Conservation (phyloP, 306 rosid species). For the Sophora flavescens region DNA sequence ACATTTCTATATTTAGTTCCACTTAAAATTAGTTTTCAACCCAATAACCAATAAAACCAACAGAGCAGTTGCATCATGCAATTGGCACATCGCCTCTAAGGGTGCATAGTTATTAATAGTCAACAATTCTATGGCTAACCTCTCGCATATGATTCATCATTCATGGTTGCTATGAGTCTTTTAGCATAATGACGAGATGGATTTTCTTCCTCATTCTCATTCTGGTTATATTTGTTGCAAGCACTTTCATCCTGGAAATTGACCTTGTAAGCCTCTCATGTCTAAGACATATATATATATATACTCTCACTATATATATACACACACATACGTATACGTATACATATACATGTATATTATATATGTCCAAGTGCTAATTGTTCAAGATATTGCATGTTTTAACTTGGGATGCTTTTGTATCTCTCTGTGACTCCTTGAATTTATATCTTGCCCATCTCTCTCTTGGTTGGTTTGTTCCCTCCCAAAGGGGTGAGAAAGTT, state of each 20-base stretch:
- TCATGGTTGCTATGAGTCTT: constrained; percentile 36
- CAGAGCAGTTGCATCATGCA: constrained; percentile 35
- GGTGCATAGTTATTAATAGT: constrained; percentile 35
- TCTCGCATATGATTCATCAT: constrained; percentile 36
- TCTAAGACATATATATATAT: background rate
- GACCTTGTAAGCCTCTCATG: constrained; percentile 44
- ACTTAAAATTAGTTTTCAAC: constrained; percentile 26
- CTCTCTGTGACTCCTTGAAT: background rate
- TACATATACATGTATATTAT: background rate
- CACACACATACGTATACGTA: no score
- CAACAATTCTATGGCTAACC: constrained; percentile 41
- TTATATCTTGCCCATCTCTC: background rate
- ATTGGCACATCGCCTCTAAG: background rate
- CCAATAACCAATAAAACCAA: background rate
- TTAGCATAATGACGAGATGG: constrained; percentile 50
- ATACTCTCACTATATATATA: no score
- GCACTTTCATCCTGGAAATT: constrained; percentile 38
- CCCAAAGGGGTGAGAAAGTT: background rate
- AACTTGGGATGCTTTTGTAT: constrained; percentile 11
- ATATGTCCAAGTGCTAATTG: background rate
- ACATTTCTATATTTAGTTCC: constrained; percentile 36
- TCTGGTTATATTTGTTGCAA: constrained; percentile 40
- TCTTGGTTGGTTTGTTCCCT: background rate
- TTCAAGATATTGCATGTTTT: background rate
- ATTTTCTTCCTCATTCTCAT: constrained; percentile 37